These are phyloP conservation scores for Fusarium siculi DNA, from an alignment of 2,329 filamentous ascomycete genomes.

Conservation along the genomic window DNA sequence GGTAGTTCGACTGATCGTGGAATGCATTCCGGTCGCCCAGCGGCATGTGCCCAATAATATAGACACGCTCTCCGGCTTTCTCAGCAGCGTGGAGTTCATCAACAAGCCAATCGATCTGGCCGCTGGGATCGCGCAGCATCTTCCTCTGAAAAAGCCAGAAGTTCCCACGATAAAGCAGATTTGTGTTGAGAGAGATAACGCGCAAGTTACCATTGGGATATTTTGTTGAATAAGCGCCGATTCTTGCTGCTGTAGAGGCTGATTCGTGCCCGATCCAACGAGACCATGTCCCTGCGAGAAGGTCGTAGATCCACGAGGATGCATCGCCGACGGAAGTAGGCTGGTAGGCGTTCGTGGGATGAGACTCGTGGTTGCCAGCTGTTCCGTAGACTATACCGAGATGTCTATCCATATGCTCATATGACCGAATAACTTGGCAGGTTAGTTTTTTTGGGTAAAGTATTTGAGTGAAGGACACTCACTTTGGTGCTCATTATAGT, in stretches of 20 bases:
- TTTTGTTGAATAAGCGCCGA: constrained; percentile 62
- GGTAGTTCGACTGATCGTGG: constrained; percentile 62
- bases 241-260: constrained; percentile 48
- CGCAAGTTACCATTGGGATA: constrained; percentile 60
- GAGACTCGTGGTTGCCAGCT: constrained; percentile 67
- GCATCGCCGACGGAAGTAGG: constrained; percentile 52
- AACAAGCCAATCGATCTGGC: constrained; percentile 65
- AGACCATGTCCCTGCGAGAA: constrained; percentile 58
- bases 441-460: background rate
- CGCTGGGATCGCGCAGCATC: constrained; percentile 62
- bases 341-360: constrained; percentile 63
- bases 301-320: constrained; percentile 64
- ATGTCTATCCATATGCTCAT: constrained; percentile 56
- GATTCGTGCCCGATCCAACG: constrained; percentile 56
- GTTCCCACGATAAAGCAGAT: constrained; percentile 69
- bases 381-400: constrained; percentile 62
- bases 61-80: constrained; percentile 61
- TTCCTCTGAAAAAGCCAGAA: constrained; percentile 64
- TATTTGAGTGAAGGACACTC: background rate
- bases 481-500: constrained; percentile 48
- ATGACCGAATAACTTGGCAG: constrained; percentile 56
- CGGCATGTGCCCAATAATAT: constrained; percentile 68
- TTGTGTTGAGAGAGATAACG: constrained; percentile 69
- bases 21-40: constrained; percentile 62
- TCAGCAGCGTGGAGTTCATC: constrained; percentile 64